These are phyloP conservation scores for Sporothrix euskadiensis DNA, from an alignment of 2,329 filamentous ascomycete genomes.

Conservation along the genomic window DNA sequence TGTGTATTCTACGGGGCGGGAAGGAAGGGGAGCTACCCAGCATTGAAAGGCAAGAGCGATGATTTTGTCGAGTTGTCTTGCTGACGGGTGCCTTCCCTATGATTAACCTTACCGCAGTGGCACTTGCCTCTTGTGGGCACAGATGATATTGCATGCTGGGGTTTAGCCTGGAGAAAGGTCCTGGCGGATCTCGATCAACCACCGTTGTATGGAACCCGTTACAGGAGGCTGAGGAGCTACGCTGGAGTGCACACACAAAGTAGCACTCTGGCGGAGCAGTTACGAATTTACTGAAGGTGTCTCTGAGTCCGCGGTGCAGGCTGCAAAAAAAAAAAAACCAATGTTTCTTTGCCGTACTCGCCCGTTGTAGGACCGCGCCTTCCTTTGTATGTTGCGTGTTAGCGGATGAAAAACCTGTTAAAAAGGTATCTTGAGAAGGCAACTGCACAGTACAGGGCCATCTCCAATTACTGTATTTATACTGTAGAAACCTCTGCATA, in stretches of 20 bases:
- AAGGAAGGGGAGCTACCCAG: neutral
- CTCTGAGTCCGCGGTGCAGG: neutral
- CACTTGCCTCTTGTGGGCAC: neutral
- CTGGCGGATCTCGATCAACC: constrained; percentile 11
- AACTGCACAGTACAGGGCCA: neutral
- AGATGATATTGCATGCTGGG: neutral
- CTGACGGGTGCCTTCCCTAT: neutral
- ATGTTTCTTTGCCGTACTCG: neutral
- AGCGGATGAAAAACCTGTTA: neutral
- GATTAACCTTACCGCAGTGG: neutral
- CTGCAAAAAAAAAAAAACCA: neutral
- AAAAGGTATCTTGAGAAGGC: neutral
- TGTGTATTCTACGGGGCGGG: neutral
- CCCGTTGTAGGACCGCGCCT: neutral
- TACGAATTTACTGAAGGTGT: neutral
- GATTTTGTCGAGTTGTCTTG: neutral
- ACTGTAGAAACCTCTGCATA: neutral
- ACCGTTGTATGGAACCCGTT: neutral
- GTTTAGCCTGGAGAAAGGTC: neutral
- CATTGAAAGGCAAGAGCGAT: neutral
- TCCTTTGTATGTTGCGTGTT: neutral
- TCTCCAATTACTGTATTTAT: neutral
- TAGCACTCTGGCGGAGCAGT: neutral
- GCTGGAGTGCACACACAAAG: neutral
- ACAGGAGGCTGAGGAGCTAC: neutral